Conservation (phyloP, 371 early-diverging fungal species). For the Blakeslea trispora region DNA sequence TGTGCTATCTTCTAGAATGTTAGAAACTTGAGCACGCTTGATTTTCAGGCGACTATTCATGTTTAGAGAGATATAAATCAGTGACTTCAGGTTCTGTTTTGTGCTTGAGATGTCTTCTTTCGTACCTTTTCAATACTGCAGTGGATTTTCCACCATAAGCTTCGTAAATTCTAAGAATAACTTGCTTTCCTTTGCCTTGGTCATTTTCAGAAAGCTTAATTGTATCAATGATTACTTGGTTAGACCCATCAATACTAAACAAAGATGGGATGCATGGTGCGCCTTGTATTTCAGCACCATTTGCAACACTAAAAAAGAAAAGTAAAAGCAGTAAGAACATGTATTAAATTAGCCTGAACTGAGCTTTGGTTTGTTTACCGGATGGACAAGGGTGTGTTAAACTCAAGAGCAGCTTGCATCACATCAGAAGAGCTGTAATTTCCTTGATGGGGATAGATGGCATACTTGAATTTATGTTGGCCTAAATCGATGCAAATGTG, state of each 20-base stretch:
- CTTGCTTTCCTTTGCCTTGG: slow-evolving; percentile 29
- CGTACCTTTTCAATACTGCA: slow-evolving; percentile 61
- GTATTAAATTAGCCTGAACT: too few relatives aligned
- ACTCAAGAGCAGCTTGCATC: slow-evolving; percentile 83
- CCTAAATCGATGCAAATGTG: slow-evolving; percentile 13
- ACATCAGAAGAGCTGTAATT: slow-evolving; percentile 79
- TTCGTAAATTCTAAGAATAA: slow-evolving; percentile 89
- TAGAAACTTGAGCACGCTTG: slow-evolving; percentile 38
- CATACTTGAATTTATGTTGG: slow-evolving; percentile 85
- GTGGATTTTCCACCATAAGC: slow-evolving; percentile 87
- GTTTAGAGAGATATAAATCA: too few relatives aligned
- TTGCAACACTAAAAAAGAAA: slow-evolving; percentile 13
- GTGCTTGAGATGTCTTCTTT: too few relatives aligned
- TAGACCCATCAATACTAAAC: slow-evolving; percentile 31
- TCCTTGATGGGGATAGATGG: slow-evolving; percentile 86
- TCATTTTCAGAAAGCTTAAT: slow-evolving; percentile 87
- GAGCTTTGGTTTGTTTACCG: slow-evolving; percentile 39
- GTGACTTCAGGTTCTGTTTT: too few relatives aligned
- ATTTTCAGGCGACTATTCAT: slow-evolving; percentile 34
- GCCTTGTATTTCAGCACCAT: slow-evolving; percentile 13
- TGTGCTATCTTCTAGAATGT: slow-evolving; percentile 52
- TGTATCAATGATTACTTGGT: slow-evolving; percentile 83
- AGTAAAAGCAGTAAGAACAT: too few relatives aligned
- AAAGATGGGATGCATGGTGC: slow-evolving; percentile 23
- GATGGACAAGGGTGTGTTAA: slow-evolving; percentile 79